These are phyloP conservation scores for Pleurotus djamor DNA, from an alignment of 768 basidiomycete species.

Conservation along the genomic window DNA sequence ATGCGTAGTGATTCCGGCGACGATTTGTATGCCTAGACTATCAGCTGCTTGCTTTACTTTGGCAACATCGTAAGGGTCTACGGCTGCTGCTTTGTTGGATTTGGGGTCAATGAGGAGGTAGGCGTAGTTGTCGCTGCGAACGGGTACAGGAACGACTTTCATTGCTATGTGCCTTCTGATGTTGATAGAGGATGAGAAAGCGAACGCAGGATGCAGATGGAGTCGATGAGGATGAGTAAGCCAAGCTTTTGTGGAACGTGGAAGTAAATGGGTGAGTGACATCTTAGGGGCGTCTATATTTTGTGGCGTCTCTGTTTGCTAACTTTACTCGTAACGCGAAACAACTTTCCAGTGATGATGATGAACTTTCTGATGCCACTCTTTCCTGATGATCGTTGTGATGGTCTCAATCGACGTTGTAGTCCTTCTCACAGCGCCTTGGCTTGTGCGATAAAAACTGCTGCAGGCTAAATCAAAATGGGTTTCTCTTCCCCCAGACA, in stretches of 20 bases:
- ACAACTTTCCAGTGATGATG: no score
- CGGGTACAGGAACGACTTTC: slow-evolving; percentile 78
- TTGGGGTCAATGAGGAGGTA: slow-evolving; percentile 76
- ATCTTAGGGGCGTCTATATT: background rate
- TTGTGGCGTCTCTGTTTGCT: no score
- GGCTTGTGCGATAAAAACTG: no score
- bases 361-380: no score
- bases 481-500: no score
- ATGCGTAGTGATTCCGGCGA: slow-evolving; percentile 86
- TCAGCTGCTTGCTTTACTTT: slow-evolving; percentile 67
- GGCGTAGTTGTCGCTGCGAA: slow-evolving; percentile 82
- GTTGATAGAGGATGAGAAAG: slow-evolving; percentile 16
- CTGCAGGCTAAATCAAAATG: no score
- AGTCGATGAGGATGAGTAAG: slow-evolving; percentile 6
- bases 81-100: slow-evolving; percentile 67
- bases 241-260: background rate
- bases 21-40: slow-evolving; percentile 57
- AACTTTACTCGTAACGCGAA: no score
- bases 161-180: slow-evolving; percentile 31
- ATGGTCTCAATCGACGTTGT: no score
- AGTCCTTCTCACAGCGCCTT: no score
- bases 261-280: slow-evolving; percentile 1
- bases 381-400: no score
- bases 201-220: slow-evolving; percentile 9
- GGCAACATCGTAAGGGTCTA: slow-evolving; percentile 78